Conservation (phyloP, 306 rosid genomes). For the Castanopsis chinensis region DNA sequence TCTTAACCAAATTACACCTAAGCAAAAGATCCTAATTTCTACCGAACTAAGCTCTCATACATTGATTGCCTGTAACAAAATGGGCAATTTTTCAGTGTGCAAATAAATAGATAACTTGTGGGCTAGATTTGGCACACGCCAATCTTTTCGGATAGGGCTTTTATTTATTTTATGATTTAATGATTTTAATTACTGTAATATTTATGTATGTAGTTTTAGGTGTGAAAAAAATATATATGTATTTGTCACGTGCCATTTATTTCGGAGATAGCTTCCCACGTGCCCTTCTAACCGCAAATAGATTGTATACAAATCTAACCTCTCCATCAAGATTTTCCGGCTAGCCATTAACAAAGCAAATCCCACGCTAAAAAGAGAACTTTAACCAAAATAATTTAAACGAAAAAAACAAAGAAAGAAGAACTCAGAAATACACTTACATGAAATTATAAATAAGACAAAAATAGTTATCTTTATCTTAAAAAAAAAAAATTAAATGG, state of each 20-base stretch:
- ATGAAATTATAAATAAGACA: no score
- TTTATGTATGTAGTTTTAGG: neutral
- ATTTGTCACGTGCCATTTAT: constrained; percentile 30
- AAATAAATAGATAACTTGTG: neutral
- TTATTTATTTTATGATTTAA: no score
- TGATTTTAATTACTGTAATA: neutral
- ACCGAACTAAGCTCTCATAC: neutral
- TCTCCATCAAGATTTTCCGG: constrained; percentile 13
- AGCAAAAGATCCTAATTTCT: no score
- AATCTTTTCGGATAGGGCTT: constrained; percentile 18
- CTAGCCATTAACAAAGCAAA: neutral
- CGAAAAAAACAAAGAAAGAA: neutral
- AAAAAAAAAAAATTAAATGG: neutral
- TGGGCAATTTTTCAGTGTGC: neutral
- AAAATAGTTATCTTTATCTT: no score
- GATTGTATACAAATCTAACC: constrained; percentile 16
- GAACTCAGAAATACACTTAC: neutral
- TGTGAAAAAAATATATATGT: neutral
- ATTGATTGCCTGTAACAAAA: constrained; percentile 25
- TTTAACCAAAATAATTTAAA: neutral
- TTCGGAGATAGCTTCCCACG: constrained; percentile 16
- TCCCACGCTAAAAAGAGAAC: neutral
- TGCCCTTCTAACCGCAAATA: neutral
- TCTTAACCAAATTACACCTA: no score
- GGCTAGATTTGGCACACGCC: constrained; percentile 33